These are phyloP conservation scores for Candida silvicultrix DNA, from an alignment of 805 yeast genomes.

Conservation along the genomic window DNA sequence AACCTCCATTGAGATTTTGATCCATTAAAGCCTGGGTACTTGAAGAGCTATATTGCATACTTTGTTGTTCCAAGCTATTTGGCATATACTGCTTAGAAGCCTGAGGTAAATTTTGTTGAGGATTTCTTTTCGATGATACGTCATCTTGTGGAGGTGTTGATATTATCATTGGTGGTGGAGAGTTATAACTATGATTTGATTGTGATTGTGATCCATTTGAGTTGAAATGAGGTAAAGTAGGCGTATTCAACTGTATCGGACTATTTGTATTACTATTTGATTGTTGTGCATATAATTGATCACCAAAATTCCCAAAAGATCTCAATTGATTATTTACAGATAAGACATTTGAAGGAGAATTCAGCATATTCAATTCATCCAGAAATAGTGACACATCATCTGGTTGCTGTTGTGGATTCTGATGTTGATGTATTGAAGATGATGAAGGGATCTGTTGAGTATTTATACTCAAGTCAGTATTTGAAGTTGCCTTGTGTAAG, in stretches of 20 bases:
- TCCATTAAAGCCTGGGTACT: neutral
- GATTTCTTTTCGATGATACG: neutral
- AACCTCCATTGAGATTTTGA: neutral
- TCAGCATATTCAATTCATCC: constrained; percentile 11
- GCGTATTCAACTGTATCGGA: neutral
- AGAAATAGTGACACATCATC: constrained; percentile 11
- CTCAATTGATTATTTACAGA: neutral
- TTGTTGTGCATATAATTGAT: neutral
- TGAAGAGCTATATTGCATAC: neutral
- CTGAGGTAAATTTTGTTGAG: neutral
- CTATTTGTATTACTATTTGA: neutral
- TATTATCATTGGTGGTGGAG: constrained; percentile 7
- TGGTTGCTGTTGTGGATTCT: neutral
- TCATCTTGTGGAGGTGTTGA: constrained; percentile 13
- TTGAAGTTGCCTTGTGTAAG: constrained; percentile 10
- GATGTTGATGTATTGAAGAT: neutral
- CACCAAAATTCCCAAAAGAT: neutral
- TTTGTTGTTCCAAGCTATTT: neutral
- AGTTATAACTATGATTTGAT: neutral
- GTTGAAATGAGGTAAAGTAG: neutral
- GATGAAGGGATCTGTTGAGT: neutral
- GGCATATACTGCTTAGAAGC: neutral
- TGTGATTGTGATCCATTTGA: neutral
- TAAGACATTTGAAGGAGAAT: constrained; percentile 7
- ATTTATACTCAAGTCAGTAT: constrained; percentile 6